Base-by-base conservation (phyloP, 306 rosid species). In the Castanea mollissima region DNA sequence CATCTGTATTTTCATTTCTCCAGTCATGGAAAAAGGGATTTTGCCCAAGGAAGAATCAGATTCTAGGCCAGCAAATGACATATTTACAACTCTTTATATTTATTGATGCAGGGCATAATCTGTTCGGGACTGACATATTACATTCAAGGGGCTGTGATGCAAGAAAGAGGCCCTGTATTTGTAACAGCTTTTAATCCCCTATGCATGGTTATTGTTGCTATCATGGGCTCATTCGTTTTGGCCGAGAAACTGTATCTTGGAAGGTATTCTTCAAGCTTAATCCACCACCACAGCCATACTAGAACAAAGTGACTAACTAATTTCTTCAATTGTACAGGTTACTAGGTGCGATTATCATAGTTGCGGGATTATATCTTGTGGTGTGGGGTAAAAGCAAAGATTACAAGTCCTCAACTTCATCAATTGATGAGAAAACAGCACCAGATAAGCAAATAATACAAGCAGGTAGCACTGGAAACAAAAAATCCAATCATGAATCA, bases 381-480 rank as follows among this genome's bases (percentile, higher is more conserved):
- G 89, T 93, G 35, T 93, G 98, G 98, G 98, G 98, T 0, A 91
- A 96, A 85, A 88, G 91, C 85, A 93, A 88, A 85, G 98, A 96
- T 71, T 76, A 81, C 69, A 34, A 55, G 55, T 41, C 84, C 69
- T 41, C 76, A 78, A 55, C 29, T 25, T 31, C 82, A 76, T 31
- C 70, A 52, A 60, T 8, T 32, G 60, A 80, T 51, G 94, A 87
- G 54, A 55, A 72, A 29, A 70, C 70, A 38, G 72, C 75, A 38
- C 70, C 87, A 5, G 64, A 21, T 16, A 82, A 81, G 74, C 70
- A 84, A 73, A 74, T n/a, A 8, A 25, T 11, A 67, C 74, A 80
- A 1, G 78, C 60, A 32, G 76, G 16, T 70, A 78, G 25, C 46
- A 55, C 23, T 13, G 71, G 59, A 78, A 87, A 78, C 58, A 88